Base-by-base conservation (phyloP, 495 filamentous ascomycete genomes). In the Clavariopsis aquatica region DNA sequence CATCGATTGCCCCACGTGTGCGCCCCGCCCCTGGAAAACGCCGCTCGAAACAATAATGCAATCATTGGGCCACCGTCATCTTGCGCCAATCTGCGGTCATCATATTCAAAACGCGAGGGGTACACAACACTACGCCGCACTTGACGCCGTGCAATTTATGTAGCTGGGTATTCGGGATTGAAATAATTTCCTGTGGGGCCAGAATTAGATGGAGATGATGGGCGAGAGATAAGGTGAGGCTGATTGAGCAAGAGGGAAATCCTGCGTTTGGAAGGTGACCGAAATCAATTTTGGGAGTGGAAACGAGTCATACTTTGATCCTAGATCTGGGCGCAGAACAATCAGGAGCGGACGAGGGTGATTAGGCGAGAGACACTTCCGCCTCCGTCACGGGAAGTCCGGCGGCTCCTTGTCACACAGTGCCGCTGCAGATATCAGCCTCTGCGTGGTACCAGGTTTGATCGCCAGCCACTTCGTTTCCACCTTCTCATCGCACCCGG, bases 131-230 rank as follows among this genome's bases (percentile, higher is more conserved):
- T 51, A 24, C 47, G 47, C 47, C 47, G 47, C 47, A 51, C 2
- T 51, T 51, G 47, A 28, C 47, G 47, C 47, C 19, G 19, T 28
- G 47, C 19, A 51, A 51, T 51, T 23, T 51, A 51, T 15, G 5
- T 17, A 24, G 26, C 26, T 51, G 22, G 47, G 26, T 28, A 8
- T 22, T 51, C 26, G 47, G 47, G 47, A 24, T 17, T 5, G 20
- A 9, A 17, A 5, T 1, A 28, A 51, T 51, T 51, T 6, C 1
- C 6, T 23, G 4, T 51, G 38, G 15, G 38, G 2, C 15, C 15
- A 43, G 13, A 2, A 9, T 43, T 43, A 43, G 8, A 43, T n/a
- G 38, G 13, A 43, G 38, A n/a, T 13, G 31, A 36, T 36, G 31
- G 6, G 31, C n/a, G n/a, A n/a, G n/a, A n/a, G n/a, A n/a, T n/a